A percentile compares a stretch with the other conserved stretches of the same genome.
phyloP scores from a whole-genome alignment of 1,284 basidiomycete species.

The Ganoderma meredithae region DNA sequence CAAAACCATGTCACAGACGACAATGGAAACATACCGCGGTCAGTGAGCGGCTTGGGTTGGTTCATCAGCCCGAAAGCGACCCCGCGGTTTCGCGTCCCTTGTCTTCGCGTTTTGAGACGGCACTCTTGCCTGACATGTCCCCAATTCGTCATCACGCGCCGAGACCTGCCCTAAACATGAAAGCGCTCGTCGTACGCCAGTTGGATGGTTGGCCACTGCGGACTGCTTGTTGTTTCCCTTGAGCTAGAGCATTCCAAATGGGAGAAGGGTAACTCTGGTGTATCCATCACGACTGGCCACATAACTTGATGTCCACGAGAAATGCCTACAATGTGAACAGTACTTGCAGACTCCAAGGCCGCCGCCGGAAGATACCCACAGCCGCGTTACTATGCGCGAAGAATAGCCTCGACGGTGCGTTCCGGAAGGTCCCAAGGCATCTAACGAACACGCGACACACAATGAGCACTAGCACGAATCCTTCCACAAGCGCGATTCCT shows the following conservation, averaged over 20 bases:
- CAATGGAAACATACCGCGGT: conserved; percentile 9
- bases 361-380: background rate
- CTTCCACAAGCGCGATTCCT: too few species aligned
- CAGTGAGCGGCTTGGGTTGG: conserved; percentile 12
- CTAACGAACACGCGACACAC: background rate
- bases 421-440: conserved; percentile 5
- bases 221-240: too few species aligned
- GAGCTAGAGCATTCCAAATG: too few species aligned
- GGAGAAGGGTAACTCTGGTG: too few species aligned
- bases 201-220: too few species aligned
- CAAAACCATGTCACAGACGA: background rate
- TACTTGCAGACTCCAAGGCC: too few species aligned
- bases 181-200: too few species aligned
- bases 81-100: background rate
- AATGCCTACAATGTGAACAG: too few species aligned
- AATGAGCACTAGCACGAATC: background rate
- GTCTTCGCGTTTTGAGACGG: background rate
- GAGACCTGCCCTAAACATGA: background rate
- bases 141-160: background rate
- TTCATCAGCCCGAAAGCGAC: conserved; percentile 1
- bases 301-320: too few species aligned
- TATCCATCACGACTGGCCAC: too few species aligned
- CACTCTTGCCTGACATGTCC: too few species aligned
- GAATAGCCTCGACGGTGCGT: background rate
- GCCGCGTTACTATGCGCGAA: background rate